A percentile compares a stretch with the other conserved stretches of the same genome.
These are phyloP conservation scores for Chaetomium olivaceum DNA, from an alignment of 2,329 filamentous ascomycete species.

Conservation along the genomic window DNA sequence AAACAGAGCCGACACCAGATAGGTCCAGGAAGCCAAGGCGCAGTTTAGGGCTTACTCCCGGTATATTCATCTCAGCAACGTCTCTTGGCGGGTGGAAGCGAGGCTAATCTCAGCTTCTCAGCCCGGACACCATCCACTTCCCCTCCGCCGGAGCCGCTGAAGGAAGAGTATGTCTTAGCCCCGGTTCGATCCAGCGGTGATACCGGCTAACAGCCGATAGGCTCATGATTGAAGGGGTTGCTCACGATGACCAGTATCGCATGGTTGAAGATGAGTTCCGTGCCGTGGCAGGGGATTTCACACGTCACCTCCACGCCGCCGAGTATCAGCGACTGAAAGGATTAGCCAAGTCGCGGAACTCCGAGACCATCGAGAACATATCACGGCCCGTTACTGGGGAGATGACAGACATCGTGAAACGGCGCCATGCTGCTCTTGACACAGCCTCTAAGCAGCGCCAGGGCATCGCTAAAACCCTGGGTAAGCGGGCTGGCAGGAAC, in stretches of 20 bases:
- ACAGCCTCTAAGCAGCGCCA: conserved; percentile 42
- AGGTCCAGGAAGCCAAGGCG: conserved; percentile 9
- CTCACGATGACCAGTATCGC: conserved; percentile 70
- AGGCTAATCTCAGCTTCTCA: conserved; percentile 9
- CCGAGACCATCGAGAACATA: conserved; percentile 51
- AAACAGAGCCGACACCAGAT: conserved; percentile 6
- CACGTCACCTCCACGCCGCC: conserved; percentile 72
- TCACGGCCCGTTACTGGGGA: conserved; percentile 52
- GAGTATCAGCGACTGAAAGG: conserved; percentile 71
- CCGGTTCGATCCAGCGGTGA: too few species aligned
- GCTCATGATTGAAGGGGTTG: conserved; percentile 64
- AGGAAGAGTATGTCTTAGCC: conserved; percentile 32
- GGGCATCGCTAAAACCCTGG: conserved; percentile 31
- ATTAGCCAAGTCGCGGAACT: conserved; percentile 56
- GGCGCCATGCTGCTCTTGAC: conserved; percentile 40
- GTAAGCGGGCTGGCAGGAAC: conserved; percentile 21
- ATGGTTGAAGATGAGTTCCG: conserved; percentile 85
- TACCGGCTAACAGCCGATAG: conserved; percentile 38
- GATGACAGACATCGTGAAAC: conserved; percentile 41
- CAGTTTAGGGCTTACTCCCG: conserved; percentile 7
- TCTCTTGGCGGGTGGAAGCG: background rate
- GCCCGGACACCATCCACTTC: conserved; percentile 38
- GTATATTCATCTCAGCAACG: background rate
- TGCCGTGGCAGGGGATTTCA: conserved; percentile 67
- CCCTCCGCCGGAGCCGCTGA: conserved; percentile 36